A percentile compares a stretch with the other conserved stretches of the same genome.
Conservation (phyloP, 805 yeast genomes). For the Metschnikowia lochheadii region DNA sequence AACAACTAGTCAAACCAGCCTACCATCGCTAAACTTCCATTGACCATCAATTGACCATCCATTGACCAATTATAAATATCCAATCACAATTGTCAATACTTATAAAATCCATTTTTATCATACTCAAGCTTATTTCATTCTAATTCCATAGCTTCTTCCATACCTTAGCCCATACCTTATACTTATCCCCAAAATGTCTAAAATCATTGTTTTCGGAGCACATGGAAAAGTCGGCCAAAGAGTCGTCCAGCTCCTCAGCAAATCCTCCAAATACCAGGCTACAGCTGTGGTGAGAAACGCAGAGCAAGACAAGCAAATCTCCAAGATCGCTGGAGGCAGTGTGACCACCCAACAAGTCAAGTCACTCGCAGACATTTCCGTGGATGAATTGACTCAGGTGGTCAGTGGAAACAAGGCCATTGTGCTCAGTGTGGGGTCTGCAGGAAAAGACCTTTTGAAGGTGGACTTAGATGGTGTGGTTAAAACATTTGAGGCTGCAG, state of each 20-base stretch:
- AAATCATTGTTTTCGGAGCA: constrained; percentile 47
- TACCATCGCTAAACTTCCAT: too few relatives aligned
- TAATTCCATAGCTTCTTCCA: too few relatives aligned
- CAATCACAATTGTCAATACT: too few relatives aligned
- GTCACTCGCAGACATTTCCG: constrained; percentile 31
- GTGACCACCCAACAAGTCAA: constrained; percentile 21
- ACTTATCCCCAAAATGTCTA: neutral
- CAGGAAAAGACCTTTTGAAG: constrained; percentile 48
- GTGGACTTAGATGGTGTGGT: constrained; percentile 64
- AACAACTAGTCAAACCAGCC: neutral
- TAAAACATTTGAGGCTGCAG: constrained; percentile 53
- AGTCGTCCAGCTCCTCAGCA: constrained; percentile 34
- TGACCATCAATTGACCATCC: too few relatives aligned
- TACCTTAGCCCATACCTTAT: too few relatives aligned
- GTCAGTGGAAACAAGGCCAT: constrained; percentile 51
- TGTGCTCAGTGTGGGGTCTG: constrained; percentile 61
- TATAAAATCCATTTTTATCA: too few relatives aligned
- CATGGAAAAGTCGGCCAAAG: constrained; percentile 58
- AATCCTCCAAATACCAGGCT: constrained; percentile 20
- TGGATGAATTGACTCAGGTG: constrained; percentile 30
- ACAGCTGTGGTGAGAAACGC: constrained; percentile 43
- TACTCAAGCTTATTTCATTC: too few relatives aligned
- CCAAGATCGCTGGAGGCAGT: constrained; percentile 27
- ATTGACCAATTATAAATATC: too few relatives aligned
- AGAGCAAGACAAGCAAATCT: constrained; percentile 43